A percentile compares a stretch with the other conserved stretches of the same genome.
These are phyloP conservation scores for Urochloa ruziziensis DNA, from an alignment of 176 grass and related monocot genomes.

Conservation along the genomic window DNA sequence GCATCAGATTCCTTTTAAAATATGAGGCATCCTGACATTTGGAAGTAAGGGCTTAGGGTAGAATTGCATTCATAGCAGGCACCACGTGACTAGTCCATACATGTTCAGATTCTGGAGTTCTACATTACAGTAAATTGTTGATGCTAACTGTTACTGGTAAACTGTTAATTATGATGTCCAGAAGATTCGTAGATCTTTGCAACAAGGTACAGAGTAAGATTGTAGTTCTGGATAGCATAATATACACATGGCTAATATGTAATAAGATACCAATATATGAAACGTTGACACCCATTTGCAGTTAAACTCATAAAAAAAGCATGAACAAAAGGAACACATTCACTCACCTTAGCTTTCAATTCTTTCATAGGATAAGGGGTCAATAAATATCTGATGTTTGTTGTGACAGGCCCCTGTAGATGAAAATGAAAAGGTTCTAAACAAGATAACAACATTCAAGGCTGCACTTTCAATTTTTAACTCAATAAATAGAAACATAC, in stretches of 20 bases:
- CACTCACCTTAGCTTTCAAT: slow-evolving; percentile 63
- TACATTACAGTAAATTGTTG: not conserved
- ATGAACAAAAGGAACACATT: not conserved
- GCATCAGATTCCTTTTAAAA: not conserved
- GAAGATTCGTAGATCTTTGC: not conserved
- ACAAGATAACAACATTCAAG: not conserved
- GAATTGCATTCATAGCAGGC: not conserved
- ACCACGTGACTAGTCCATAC: not conserved
- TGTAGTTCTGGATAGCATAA: not conserved
- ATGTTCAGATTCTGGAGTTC: not conserved
- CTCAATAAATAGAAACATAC: slow-evolving; percentile 20
- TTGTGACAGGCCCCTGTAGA: slow-evolving; percentile 59
- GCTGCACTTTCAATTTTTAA: not conserved
- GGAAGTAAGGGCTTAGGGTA: not conserved
- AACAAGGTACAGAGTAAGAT: not conserved
- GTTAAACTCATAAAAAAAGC: not conserved
- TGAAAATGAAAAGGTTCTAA: not conserved
- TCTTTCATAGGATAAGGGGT: slow-evolving; percentile 81
- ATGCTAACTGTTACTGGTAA: not conserved
- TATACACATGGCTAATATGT: not conserved
- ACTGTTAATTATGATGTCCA: not conserved
- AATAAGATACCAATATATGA: not conserved
- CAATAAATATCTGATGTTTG: slow-evolving; percentile 66
- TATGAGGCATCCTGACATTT: not conserved
- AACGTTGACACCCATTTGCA: not conserved